Evolutionary conservation across 1,284 basidiomycete genomes (phyloP), one percentile per base, ranked within the genome.

Genomic region (Rhodotorula sp.): DNA sequence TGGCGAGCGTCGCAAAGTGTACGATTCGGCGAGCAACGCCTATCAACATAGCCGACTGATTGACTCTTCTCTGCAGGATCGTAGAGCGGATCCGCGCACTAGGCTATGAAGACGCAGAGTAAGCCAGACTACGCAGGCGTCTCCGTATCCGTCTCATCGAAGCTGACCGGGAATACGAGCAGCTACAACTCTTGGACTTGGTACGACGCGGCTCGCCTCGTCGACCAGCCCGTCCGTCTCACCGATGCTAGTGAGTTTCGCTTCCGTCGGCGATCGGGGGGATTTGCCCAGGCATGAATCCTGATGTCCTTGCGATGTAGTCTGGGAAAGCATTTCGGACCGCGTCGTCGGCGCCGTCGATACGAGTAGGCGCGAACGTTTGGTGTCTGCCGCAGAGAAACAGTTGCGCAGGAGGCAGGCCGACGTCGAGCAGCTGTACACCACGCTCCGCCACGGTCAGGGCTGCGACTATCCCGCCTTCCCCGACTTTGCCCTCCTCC

Each of bases 261-360:
- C 46, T n/a, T n/a, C n/a, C 11, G 8, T 17, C 10, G 9, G 8
- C 13, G 27, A 11, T 19, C 11, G 22, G 47, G 9, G 34, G n/a
- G n/a, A n/a, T n/a, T n/a, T n/a, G n/a, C n/a, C n/a, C n/a, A n/a
- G n/a, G n/a, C n/a, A n/a, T n/a, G n/a, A n/a, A n/a, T n/a, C n/a
- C n/a, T n/a, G n/a, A n/a, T n/a, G 2, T 27, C 8, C 7, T 22
- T 13, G 13, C 36, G 1, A 2, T 13, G 22, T 60, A 67, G 66
- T 62, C 49, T 67, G 66, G 66, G 62, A 27, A 10, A 49, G 20
- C 22, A 49, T 24, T n/a, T 62, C 60, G 48, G 1, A 36, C 1
- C 36, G 58, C n/a, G 13, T 67, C 39, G 54, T 62, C 54, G 29
- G 9, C 4, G 2, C 10, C 32, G 49, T 47, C 36, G 55, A 62